A percentile compares a stretch with the other conserved stretches of the same genome.
These are phyloP conservation scores for Sanghuangporus weigelae DNA, from an alignment of 1,284 basidiomycete genomes.

Conservation along the genomic window DNA sequence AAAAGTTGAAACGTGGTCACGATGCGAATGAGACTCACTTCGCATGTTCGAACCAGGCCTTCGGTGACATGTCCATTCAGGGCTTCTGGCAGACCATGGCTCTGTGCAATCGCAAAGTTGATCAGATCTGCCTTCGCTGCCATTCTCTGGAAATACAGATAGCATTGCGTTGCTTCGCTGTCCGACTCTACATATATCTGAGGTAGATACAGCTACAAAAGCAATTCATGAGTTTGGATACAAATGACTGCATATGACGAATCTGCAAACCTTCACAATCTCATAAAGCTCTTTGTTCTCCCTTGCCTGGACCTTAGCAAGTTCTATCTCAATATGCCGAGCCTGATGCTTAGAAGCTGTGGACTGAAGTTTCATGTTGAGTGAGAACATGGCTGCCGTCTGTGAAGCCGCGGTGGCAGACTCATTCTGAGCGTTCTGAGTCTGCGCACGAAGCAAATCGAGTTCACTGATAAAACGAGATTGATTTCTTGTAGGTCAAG, in stretches of 20 bases:
- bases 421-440: constrained; percentile 78
- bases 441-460: constrained; percentile 74
- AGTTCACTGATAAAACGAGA: constrained; percentile 57
- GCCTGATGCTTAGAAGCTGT: constrained; percentile 86
- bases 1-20: neutral
- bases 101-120: constrained; percentile 73
- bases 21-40: constrained; percentile 44
- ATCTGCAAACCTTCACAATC: constrained; percentile 52
- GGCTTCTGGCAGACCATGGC: constrained; percentile 77
- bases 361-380: constrained; percentile 90
- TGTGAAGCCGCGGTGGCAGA: constrained; percentile 72
- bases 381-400: constrained; percentile 80
- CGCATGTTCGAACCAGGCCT: constrained; percentile 82
- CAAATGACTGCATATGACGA: neutral
- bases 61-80: constrained; percentile 79
- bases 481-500: neutral
- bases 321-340: constrained; percentile 81
- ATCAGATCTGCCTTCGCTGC: constrained; percentile 83
- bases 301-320: constrained; percentile 76
- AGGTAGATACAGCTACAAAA: constrained; percentile 71
- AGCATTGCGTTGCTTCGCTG: constrained; percentile 79
- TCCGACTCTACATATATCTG: constrained; percentile 83
- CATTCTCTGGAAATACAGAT: constrained; percentile 87
- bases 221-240: neutral
- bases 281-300: constrained; percentile 75